These are phyloP conservation scores for Escallonia rubra DNA, from an alignment of 129 eudicot species.

Conservation along the genomic window DNA sequence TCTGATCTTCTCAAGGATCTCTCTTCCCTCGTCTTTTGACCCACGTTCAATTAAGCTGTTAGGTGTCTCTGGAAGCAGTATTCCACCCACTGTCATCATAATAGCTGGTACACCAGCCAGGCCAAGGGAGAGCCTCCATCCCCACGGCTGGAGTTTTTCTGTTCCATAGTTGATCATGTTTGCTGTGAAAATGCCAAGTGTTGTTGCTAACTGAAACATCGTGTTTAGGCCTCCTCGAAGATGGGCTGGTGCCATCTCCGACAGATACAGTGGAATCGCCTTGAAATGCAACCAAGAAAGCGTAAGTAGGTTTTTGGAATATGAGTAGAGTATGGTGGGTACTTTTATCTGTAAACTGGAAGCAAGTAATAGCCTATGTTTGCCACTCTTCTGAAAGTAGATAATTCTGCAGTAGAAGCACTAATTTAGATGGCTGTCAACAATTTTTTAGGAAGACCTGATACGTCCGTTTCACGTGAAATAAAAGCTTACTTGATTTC, in stretches of 20 bases:
- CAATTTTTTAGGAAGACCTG: neutral
- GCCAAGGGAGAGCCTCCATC: conserved; percentile 12
- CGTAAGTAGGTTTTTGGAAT: neutral
- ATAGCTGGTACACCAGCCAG: conserved; percentile 7
- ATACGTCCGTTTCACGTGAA: neutral
- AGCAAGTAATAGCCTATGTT: neutral
- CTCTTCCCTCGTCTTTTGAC: neutral
- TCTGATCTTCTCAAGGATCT: neutral
- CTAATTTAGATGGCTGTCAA: neutral
- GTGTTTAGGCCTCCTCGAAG: conserved; percentile 7
- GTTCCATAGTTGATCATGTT: neutral
- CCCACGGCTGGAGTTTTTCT: neutral
- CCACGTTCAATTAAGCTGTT: conserved; percentile 8
- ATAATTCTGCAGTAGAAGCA: neutral
- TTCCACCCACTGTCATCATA: neutral
- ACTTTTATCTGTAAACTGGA: neutral
- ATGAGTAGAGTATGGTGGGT: neutral
- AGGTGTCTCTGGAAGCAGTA: conserved; percentile 5
- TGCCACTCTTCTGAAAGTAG: neutral
- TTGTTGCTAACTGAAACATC: conserved; percentile 5
- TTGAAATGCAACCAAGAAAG: neutral
- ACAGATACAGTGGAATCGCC: conserved; percentile 9
- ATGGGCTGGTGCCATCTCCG: conserved; percentile 13
- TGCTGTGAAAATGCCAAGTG: conserved; percentile 13
- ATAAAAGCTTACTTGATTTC: neutral